Base-by-base conservation (phyloP, 306 rosid genomes). In the Cercis canadensis region DNA sequence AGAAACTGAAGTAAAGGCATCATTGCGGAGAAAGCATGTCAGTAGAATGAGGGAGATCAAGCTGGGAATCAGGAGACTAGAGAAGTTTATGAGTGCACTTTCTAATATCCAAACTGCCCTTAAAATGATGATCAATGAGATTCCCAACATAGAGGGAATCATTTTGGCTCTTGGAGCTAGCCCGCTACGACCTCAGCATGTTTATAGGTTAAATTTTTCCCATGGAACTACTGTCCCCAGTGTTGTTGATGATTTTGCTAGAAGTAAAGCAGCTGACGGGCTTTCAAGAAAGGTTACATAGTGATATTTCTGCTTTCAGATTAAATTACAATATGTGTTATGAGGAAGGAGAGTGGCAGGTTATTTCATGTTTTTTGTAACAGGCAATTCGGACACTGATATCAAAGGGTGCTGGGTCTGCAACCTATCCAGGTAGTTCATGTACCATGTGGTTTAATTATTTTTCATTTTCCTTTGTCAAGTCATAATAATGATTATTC, bases 371-470 rank as follows among this genome's bases (percentile, higher is more conserved):
- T 43, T 80, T 72, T 70, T 65, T 70, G 73, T 76, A 40, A 68
- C 87, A 88, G 97, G 98, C 88, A 3, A 84, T 90, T 80, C 87
- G 96, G 79, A 82, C 80, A 8, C 74, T 94, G 81, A 73, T 94
- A 62, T 81, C 95, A 19, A 82, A 70, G 84, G 88, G 84, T 36
- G 99, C 87, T 57, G 99, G 99, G 7, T 86, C 95, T 72, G 85
- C 62, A 60, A 70, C 85, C 34, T 91, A 86, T 86, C 92, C 88
- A 18, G 96, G 97, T 91, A 80, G 62, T 47, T 51, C 58, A 1
- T 19, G 63, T n/a, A 47, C 53, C 49, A 62, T 46, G 51, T 50
- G 17, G 31, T 54, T 65, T 61, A 13, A 24, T 60, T 39, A 31
- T 55, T 67, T 58, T 69, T 13, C 4, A 10, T 51, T 14, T 18